Evolutionary conservation across 495 filamentous ascomycete genomes (phyloP).

Genomic region (Aspergillus egyptiacus): DNA sequence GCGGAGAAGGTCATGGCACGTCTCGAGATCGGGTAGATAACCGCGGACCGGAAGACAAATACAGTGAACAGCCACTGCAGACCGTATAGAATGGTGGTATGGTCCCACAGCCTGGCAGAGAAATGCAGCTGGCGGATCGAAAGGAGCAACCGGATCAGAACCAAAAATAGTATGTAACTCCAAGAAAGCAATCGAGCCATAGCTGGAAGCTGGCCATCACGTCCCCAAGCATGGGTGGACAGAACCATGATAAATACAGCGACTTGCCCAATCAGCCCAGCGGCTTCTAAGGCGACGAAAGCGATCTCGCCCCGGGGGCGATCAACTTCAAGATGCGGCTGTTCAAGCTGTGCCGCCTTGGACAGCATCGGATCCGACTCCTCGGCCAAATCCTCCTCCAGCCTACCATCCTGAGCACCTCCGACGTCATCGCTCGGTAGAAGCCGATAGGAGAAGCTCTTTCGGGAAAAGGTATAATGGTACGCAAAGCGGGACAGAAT

Average conservation of each 20-base stretch:
- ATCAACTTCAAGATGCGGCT: slow-evolving; percentile 66
- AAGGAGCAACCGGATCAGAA: slow-evolving; percentile 63
- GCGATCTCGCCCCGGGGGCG: slow-evolving; percentile 66
- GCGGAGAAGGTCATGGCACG: slow-evolving; percentile 56
- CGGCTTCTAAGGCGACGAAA: slow-evolving; percentile 64
- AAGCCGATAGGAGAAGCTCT: slow-evolving; percentile 29
- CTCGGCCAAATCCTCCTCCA: slow-evolving; percentile 54
- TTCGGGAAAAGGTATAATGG: slow-evolving; percentile 39
- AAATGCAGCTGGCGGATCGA: slow-evolving; percentile 56
- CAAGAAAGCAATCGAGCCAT: slow-evolving; percentile 63
- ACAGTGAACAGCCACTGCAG: slow-evolving; percentile 73
- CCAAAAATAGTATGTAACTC: slow-evolving; percentile 76
- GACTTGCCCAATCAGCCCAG: slow-evolving; percentile 66
- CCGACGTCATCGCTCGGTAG: slow-evolving; percentile 37
- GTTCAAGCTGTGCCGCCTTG: slow-evolving; percentile 59
- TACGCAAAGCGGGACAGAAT: slow-evolving; percentile 52
- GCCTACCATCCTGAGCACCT: slow-evolving; percentile 40
- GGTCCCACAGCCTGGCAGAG: slow-evolving; percentile 80
- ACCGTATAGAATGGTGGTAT: slow-evolving; percentile 82
- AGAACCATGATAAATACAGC: slow-evolving; percentile 59
- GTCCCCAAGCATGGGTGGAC: slow-evolving; percentile 48
- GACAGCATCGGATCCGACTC: slow-evolving; percentile 60
- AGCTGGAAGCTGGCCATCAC: slow-evolving; percentile 52
- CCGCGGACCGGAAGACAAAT: slow-evolving; percentile 72
- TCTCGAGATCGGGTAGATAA: slow-evolving; percentile 65